A percentile compares a stretch with the other conserved stretches of the same genome.
Conservation (phyloP, 1,284 basidiomycete genomes). For the Porodaedalea pini region DNA sequence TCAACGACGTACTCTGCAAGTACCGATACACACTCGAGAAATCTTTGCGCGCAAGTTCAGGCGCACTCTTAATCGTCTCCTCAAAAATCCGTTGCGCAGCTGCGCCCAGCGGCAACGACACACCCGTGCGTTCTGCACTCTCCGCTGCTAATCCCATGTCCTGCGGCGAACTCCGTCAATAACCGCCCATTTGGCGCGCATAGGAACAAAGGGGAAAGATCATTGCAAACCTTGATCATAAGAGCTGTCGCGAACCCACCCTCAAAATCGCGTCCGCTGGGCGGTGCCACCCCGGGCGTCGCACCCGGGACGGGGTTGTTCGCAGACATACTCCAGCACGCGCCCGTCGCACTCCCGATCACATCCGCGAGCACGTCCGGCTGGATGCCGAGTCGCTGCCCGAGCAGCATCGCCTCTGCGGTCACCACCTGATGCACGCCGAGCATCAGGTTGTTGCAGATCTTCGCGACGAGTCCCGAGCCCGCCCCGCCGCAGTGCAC, state of each 20-base stretch:
- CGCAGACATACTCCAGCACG: constrained; percentile 79
- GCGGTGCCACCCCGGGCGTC: constrained; percentile 67
- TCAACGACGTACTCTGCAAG: constrained; percentile 34
- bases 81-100: constrained; percentile 60
- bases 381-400: constrained; percentile 72
- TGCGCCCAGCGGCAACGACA: constrained; percentile 60
- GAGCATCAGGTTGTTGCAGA: constrained; percentile 81
- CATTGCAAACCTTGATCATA: constrained; percentile 70
- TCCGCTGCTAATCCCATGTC: constrained; percentile 77
- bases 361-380: constrained; percentile 73
- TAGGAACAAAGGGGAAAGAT: constrained; percentile 6
- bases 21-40: constrained; percentile 79
- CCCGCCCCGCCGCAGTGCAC: constrained; percentile 86
- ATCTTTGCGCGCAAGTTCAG: constrained; percentile 64
- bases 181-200: background rate
- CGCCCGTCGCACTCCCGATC: constrained; percentile 80
- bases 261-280: constrained; percentile 80
- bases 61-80: constrained; percentile 48
- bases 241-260: constrained; percentile 81
- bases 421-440: constrained; percentile 78
- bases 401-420: constrained; percentile 83
- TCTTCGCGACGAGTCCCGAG: constrained; percentile 82
- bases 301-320: constrained; percentile 87
- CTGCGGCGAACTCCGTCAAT: constrained; percentile 35
- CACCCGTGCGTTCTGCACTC: constrained; percentile 49